Evolutionary conservation across 2,329 filamentous ascomycete species (phyloP).

Genomic region (Ascosphaera acerosa): DNA sequence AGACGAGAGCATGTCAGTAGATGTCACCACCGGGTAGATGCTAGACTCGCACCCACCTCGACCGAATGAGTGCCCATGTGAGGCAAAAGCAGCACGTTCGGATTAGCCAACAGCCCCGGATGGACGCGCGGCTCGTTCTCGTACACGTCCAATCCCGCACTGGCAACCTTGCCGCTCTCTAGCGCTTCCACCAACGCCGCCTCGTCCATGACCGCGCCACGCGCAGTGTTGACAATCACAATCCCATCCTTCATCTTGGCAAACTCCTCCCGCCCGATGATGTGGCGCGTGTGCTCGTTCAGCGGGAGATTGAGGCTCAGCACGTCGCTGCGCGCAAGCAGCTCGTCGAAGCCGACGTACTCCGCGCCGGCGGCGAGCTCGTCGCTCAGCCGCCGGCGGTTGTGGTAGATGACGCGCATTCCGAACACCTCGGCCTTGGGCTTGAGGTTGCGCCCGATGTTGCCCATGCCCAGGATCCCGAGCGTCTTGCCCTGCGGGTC

Average conservation of each 20-base stretch:
- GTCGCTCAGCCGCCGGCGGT: conserved; percentile 34
- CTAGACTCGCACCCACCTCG: conserved; percentile 1
- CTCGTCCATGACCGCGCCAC: conserved; percentile 17
- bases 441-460: conserved; percentile 55
- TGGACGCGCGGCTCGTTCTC: conserved; percentile 23
- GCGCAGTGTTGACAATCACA: conserved; percentile 14
- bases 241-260: conserved; percentile 14
- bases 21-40: neutral
- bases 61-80: conserved; percentile 30
- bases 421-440: conserved; percentile 49
- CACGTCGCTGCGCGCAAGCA: conserved; percentile 27
- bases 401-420: conserved; percentile 52
- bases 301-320: conserved; percentile 22
- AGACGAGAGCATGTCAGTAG: neutral
- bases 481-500: conserved; percentile 57
- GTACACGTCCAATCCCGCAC: conserved; percentile 23
- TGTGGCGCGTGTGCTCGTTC: conserved; percentile 21
- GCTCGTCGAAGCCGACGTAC: conserved; percentile 41
- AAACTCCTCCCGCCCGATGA: conserved; percentile 21
- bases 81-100: conserved; percentile 27
- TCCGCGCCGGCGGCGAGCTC: conserved; percentile 21
- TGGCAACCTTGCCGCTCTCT: conserved; percentile 20
- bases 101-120: conserved; percentile 21
- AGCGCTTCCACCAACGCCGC: conserved; percentile 21
- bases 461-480: conserved; percentile 67